A percentile compares a stretch with the other conserved stretches of the same genome.
These are phyloP conservation scores for Gliomastix tumulicola DNA, from an alignment of 2,329 filamentous ascomycete species.

Conservation along the genomic window DNA sequence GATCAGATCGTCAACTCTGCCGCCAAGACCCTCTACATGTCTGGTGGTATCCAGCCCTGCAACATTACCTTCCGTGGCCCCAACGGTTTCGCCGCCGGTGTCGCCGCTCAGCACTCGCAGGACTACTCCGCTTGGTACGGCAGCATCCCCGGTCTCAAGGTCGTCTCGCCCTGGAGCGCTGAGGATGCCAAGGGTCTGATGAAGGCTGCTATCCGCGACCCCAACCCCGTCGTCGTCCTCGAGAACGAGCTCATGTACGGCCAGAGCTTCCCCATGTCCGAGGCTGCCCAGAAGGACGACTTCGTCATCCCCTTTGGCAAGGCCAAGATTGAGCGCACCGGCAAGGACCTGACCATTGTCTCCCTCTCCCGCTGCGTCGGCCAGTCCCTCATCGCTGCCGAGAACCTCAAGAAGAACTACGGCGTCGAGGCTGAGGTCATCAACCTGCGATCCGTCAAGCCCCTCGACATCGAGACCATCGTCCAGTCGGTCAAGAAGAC, in stretches of 20 bases:
- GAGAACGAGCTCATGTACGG: constrained; percentile 93
- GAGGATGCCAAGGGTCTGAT: constrained; percentile 98
- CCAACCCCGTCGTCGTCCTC: constrained; percentile 89
- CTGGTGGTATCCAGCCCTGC: constrained; percentile 97
- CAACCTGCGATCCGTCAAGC: constrained; percentile 97
- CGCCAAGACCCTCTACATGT: constrained; percentile 99
- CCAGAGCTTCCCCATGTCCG: constrained; percentile 93
- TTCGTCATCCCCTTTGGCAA: constrained; percentile 97
- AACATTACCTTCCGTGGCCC: constrained; percentile 99
- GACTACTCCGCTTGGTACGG: constrained; percentile 99
- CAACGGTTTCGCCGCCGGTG: constrained; percentile 95
- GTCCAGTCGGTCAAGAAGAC: constrained; percentile 99
- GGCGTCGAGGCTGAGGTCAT: constrained; percentile 94
- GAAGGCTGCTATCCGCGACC: constrained; percentile 96
- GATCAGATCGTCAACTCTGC: constrained; percentile 99
- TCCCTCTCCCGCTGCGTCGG: constrained; percentile 93
- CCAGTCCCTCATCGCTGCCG: constrained; percentile 80
- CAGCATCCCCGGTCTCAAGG: constrained; percentile 94
- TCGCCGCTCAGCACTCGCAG: constrained; percentile 96
- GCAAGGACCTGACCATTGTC: constrained; percentile 95
- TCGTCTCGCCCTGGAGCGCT: constrained; percentile 90
- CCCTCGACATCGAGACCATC: constrained; percentile 90
- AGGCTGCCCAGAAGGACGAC: constrained; percentile 90
- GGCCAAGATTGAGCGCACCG: constrained; percentile 95
- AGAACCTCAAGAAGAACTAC: constrained; percentile 92